These are phyloP conservation scores for Coemansia sp. DNA, from an alignment of 192 early-diverging fungal species.

Conservation along the genomic window DNA sequence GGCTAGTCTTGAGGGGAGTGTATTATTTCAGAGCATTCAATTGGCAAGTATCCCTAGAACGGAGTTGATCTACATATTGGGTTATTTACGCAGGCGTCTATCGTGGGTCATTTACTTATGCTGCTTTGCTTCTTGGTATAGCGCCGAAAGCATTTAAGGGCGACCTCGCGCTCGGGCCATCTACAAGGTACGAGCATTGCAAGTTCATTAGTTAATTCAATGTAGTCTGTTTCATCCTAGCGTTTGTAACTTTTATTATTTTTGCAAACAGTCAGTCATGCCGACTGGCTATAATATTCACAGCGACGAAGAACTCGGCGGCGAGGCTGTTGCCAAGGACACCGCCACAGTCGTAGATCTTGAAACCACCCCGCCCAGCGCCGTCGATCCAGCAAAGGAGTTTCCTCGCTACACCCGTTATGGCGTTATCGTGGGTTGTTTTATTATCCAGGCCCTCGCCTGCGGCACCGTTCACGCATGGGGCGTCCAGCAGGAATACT, in stretches of 20 bases:
- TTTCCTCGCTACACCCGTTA: constrained; percentile 38
- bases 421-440: constrained; percentile 34
- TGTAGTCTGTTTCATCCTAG: background rate
- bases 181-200: background rate
- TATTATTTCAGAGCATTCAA: background rate
- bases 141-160: background rate
- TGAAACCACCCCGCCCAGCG: background rate
- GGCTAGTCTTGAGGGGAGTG: background rate
- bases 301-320: background rate
- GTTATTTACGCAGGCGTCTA: background rate
- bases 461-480: constrained; percentile 44
- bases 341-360: background rate
- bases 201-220: background rate
- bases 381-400: background rate
- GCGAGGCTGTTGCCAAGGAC: background rate
- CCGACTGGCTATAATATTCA: background rate
- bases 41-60: background rate
- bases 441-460: constrained; percentile 38
- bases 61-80: background rate
- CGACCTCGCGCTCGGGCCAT: background rate
- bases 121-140: background rate
- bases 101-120: background rate
- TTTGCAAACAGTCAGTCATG: background rate
- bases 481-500: constrained; percentile 49
- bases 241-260: background rate